These are phyloP conservation scores for Lathyrus tuberosus DNA, from an alignment of 306 rosid genomes.

Conservation along the genomic window DNA sequence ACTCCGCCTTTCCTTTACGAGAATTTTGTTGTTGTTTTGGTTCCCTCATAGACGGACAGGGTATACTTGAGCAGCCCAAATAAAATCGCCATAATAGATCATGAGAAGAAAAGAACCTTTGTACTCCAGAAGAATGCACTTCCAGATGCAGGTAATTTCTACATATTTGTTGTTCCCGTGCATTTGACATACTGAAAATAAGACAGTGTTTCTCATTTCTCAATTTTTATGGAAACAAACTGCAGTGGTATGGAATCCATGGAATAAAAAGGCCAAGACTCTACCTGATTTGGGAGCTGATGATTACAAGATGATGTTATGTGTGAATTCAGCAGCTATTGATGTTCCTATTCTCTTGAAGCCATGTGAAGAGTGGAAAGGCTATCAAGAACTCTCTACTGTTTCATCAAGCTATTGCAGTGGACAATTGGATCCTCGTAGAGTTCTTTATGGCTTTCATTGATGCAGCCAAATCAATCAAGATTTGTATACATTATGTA, in stretches of 20 bases:
- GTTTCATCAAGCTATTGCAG: conserved; percentile 88
- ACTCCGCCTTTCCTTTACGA: too few relatives aligned
- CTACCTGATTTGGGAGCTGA: conserved; percentile 67
- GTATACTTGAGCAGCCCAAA: conserved; percentile 61
- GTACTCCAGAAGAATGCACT: conserved; percentile 68
- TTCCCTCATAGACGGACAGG: conserved; percentile 57
- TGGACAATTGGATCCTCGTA: conserved; percentile 78
- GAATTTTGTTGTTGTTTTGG: neutral
- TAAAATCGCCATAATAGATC: conserved; percentile 81
- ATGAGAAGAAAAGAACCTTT: conserved; percentile 77
- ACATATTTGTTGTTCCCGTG: neutral
- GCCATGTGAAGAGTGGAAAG: conserved; percentile 78
- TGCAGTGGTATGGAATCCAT: conserved; percentile 84
- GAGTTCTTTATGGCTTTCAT: conserved; percentile 63
- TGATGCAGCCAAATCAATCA: conserved; percentile 19
- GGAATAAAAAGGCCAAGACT: conserved; percentile 70
- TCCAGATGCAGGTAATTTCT: conserved; percentile 66
- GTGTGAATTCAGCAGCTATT: conserved; percentile 68
- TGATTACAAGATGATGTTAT: conserved; percentile 73
- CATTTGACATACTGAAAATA: neutral
- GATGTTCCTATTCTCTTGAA: conserved; percentile 63
- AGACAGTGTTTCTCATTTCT: neutral
- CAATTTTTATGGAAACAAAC: conserved; percentile 7
- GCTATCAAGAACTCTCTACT: conserved; percentile 67
- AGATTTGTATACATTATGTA: conserved; percentile 3